phyloP scores from a whole-genome alignment of 208 protist species.

The Crithidia sp. region DNA sequence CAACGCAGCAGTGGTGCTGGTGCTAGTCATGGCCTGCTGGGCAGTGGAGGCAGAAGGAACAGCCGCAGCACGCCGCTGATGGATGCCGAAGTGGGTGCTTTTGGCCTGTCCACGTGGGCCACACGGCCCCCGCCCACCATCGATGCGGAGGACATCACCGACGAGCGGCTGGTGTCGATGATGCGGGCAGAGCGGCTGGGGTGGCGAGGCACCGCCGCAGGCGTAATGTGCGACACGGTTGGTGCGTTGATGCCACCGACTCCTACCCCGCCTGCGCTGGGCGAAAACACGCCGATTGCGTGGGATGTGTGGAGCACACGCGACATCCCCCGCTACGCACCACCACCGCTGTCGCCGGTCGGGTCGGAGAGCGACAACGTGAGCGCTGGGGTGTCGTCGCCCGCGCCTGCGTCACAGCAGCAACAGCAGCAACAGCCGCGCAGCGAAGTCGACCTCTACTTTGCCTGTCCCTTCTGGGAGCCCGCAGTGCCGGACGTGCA shows the following conservation, averaged over 20 bases:
- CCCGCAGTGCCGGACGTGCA: constrained; percentile 42
- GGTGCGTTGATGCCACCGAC: constrained; percentile 53
- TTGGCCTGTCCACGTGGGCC: constrained; percentile 23
- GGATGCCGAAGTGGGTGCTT: constrained; percentile 1
- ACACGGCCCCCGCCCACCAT: constrained; percentile 32
- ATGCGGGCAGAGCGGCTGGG: constrained; percentile 50
- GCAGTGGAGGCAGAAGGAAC: not conserved
- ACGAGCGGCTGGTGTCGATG: constrained; percentile 38
- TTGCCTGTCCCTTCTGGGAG: constrained; percentile 48
- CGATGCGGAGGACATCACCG: constrained; percentile 36
- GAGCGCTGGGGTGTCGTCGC: not conserved
- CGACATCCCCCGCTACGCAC: constrained; percentile 28
- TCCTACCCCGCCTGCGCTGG: constrained; percentile 45
- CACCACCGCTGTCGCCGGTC: constrained; percentile 6
- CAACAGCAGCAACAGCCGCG: not conserved
- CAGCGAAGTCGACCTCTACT: constrained; percentile 39
- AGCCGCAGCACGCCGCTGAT: not conserved
- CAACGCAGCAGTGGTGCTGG: not conserved
- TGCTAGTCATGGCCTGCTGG: not conserved
- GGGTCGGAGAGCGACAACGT: not conserved
- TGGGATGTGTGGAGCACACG: constrained; percentile 60
- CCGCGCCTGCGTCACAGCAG: not conserved
- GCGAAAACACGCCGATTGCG: constrained; percentile 34
- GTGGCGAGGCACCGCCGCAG: not conserved
- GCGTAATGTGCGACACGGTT: not conserved